phyloP scores from a whole-genome alignment of 768 basidiomycete species.

The Boletus bicolor region DNA sequence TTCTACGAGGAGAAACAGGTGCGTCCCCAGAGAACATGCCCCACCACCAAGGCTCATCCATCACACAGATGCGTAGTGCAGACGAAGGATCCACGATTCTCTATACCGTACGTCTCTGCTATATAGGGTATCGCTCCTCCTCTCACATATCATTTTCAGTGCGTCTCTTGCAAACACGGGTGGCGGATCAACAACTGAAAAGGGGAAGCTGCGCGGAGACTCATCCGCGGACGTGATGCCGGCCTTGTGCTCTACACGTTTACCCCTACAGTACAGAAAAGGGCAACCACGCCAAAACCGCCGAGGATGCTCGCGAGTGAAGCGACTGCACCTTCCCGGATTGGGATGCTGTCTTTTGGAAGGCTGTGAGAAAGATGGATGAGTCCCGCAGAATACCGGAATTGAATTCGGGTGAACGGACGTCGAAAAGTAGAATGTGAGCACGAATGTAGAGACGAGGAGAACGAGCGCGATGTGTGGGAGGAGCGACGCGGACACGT shows the following conservation, averaged over 20 bases:
- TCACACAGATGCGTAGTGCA: slow-evolving; percentile 71
- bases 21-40: slow-evolving; percentile 12
- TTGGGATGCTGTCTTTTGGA: slow-evolving; percentile 63
- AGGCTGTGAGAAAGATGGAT: slow-evolving; percentile 47
- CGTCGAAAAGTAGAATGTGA: slow-evolving; percentile 91
- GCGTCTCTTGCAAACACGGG: slow-evolving; percentile 70
- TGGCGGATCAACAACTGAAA: slow-evolving; percentile 78
- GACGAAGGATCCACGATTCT: slow-evolving; percentile 95
- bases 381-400: slow-evolving; percentile 1
- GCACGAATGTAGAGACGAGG: slow-evolving; percentile 71
- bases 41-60: background rate
- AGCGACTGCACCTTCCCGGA: slow-evolving; percentile 69
- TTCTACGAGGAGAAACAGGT: slow-evolving; percentile 90
- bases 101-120: slow-evolving; percentile 70
- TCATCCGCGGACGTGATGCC: background rate
- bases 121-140: background rate
- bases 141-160: slow-evolving; percentile 42
- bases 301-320: slow-evolving; percentile 72
- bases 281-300: slow-evolving; percentile 85
- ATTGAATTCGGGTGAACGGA: slow-evolving; percentile 35
- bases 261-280: slow-evolving; percentile 50
- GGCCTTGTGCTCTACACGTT: slow-evolving; percentile 28
- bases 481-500: slow-evolving; percentile 62
- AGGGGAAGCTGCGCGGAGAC: background rate
- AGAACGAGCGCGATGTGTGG: slow-evolving; percentile 74